Base-by-base conservation (phyloP, 495 filamentous ascomycete species). In the Penicillium turbatum region DNA sequence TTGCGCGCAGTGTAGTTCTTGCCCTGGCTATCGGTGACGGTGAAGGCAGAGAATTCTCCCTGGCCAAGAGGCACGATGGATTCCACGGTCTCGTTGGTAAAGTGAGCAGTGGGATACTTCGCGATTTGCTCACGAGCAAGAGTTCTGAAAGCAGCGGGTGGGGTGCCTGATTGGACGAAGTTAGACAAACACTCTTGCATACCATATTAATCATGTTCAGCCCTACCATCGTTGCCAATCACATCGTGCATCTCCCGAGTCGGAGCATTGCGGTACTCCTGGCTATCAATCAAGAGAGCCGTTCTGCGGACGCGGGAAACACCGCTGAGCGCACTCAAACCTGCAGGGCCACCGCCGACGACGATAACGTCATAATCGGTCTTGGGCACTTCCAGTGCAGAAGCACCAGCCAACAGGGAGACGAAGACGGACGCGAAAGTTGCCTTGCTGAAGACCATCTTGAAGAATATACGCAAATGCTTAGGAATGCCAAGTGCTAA, bases 191-290 rank as follows among this genome's bases (percentile, higher is more conserved):
- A 2, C 34, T 19, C 3, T 24, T 40, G n/a, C 21, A 19, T n/a
- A 16, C 15, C 1, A n/a, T 1, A 16, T 5, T n/a, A 4, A 37
- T 37, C 2, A 6, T 13, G 6, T 49, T 32, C 2, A 16, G 24
- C 21, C 55, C 43, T 61, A 82, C 80, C 79, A 51, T 83, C 81
- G 56, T 77, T 80, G 5, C 79, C 79, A 32, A 82, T 72, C 5
- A 82, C 79, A 56, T 83, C 80, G 63, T 84, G 81, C 79, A 81
- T 79, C 40, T 79, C 72, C 21, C 77, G 61, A 0, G 79, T 81
- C 5, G 72, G 66, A n/a, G 50, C 72, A 60, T 83, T 83, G 51
- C 80, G 78, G 53, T 84, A 84, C 15, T 75, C 67, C 31, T 74
- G 71, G 32, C 75, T 79, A 60, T 84, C 81, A 56, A 82, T 78